Evolutionary conservation across 345 rosid genomes (phyloP).

Genomic region (Toxicodendron radicans): DNA sequence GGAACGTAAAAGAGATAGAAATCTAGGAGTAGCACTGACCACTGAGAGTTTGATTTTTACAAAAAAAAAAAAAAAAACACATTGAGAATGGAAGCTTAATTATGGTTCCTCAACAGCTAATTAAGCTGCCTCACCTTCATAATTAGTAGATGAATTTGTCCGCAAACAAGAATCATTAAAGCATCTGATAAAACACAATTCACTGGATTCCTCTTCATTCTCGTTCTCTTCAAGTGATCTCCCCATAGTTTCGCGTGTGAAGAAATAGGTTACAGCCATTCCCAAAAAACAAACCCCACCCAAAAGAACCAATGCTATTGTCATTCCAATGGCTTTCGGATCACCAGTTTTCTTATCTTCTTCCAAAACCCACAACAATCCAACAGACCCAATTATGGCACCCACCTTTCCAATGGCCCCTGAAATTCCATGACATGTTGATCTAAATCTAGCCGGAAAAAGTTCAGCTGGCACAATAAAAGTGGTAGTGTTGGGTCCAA

Average conservation of each 20-base stretch:
- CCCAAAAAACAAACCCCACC: constrained; percentile 65
- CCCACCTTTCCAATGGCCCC: constrained; percentile 78
- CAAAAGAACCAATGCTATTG: constrained; percentile 36
- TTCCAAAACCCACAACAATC: constrained; percentile 52
- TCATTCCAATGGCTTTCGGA: constrained; percentile 31
- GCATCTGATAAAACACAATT: neutral
- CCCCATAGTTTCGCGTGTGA: constrained; percentile 66
- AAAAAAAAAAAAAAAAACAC: too few species aligned
- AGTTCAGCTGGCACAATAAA: constrained; percentile 80
- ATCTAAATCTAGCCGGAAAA: constrained; percentile 79
- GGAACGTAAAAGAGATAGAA: too few species aligned
- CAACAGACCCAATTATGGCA: constrained; percentile 64
- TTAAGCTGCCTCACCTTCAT: neutral
- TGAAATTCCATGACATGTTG: constrained; percentile 79
- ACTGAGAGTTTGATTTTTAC: too few species aligned
- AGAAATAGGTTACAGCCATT: constrained; percentile 41
- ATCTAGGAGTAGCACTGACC: too few species aligned
- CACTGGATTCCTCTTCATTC: constrained; percentile 14
- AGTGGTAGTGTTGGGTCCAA: constrained; percentile 83
- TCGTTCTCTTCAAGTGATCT: constrained; percentile 75
- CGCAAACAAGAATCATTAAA: neutral
- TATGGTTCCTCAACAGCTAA: neutral
- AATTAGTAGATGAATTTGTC: neutral
- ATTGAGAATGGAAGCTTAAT: too few species aligned
- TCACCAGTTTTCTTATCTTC: neutral